phyloP scores from a whole-genome alignment of 805 yeast genomes.

The Lipomyces starkeyi region DNA sequence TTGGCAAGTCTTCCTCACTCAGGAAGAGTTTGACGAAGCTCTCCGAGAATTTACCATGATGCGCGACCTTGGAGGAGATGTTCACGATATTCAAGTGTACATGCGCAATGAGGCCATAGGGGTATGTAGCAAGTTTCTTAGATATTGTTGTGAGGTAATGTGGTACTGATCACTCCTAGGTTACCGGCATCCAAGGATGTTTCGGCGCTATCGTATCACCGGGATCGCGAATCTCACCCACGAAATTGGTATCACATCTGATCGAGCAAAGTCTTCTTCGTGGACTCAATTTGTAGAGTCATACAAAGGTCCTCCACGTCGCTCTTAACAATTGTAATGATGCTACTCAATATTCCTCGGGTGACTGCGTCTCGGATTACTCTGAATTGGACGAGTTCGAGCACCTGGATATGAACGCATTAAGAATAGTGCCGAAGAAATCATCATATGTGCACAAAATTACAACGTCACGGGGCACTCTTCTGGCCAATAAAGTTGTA shows the following conservation, averaged over 20 bases:
- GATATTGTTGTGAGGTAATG: conserved; percentile 41
- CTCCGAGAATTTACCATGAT: conserved; percentile 20
- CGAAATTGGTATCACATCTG: conserved; percentile 49
- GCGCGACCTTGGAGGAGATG: conserved; percentile 33
- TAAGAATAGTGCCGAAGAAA: conserved; percentile 24
- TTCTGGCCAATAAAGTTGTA: conserved; percentile 47
- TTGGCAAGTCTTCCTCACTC: conserved; percentile 37
- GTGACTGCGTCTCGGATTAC: not conserved
- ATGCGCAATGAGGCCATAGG: conserved; percentile 26
- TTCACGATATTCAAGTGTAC: conserved; percentile 30
- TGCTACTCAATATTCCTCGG: not conserved
- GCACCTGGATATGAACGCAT: conserved; percentile 16
- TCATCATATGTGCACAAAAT: conserved; percentile 34
- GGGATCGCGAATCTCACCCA: conserved; percentile 56
- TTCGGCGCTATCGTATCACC: conserved; percentile 49
- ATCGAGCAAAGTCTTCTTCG: conserved; percentile 45
- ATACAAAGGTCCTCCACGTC: conserved; percentile 50
- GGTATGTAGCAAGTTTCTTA: conserved; percentile 9
- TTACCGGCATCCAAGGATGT: conserved; percentile 43
- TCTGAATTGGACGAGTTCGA: conserved; percentile 32
- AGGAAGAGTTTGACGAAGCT: conserved; percentile 33
- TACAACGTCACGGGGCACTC: conserved; percentile 45
- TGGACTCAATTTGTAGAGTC: conserved; percentile 53
- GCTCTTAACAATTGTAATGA: conserved; percentile 21
- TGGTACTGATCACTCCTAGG: conserved; percentile 41